Evolutionary conservation across 306 rosid genomes (phyloP), one percentile per base, ranked within the genome.

Genomic region (Senna siamea): DNA sequence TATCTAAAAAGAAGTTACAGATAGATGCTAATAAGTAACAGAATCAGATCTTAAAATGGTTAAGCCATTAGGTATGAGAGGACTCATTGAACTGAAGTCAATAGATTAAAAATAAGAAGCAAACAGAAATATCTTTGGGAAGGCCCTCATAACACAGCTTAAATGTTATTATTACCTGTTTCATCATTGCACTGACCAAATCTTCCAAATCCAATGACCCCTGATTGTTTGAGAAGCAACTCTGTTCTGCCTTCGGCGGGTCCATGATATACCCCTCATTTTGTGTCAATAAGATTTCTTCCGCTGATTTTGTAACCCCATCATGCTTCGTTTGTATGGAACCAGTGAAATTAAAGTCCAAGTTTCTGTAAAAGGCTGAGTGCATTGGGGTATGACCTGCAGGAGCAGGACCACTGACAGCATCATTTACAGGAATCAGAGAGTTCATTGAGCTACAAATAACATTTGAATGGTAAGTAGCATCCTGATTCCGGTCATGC

Each of bases 121-220:
- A 57, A 22, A 40, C 38, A 76, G 22, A 80, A 77, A 61, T 38
- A 51, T 18, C 9, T 18, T 30, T 47, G 35, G 23, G 38, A 60
- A 74, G 68, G 15, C 60, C 54, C 18, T n/a, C 19, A 15, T 43
- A n/a, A 56, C 41, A 20, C 37, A 26, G 28, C 46, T 30, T 56
- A 79, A 41, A 80, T 66, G 76, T 56, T 58, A 72, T 74, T 81
- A 94, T 37, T 37, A 37, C 98, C 96, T 89, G 89, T 71, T 84
- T 86, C 71, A 86, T 85, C 92, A 87, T 82, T 59, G 94, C 80
- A 53, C 79, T 70, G 43, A 89, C 90, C 32, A 91, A 79, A 77
- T 89, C 96, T 68, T 92, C 97, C 89, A 93, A 85, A 64, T 92
- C 97, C 90, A 91, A 84, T 41, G 97, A 85, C 58, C 96, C 98